Evolutionary conservation across 1,284 basidiomycete genomes (phyloP).

Genomic region (Austroboletus niveus): DNA sequence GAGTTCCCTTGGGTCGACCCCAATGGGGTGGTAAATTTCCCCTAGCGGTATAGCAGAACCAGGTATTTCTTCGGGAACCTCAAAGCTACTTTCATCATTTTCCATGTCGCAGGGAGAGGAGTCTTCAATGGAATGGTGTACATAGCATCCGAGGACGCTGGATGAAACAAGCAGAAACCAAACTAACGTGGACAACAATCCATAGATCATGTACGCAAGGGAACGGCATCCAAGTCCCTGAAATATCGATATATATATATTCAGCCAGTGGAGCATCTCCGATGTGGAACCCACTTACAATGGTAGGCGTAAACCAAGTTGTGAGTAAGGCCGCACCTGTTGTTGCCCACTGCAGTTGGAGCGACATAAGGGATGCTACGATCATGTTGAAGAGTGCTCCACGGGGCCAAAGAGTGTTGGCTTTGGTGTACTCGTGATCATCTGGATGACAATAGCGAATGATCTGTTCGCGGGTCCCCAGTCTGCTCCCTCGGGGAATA

Average conservation of each 20-base stretch:
- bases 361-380: slow-evolving; percentile 33
- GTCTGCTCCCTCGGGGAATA: slow-evolving; percentile 15
- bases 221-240: slow-evolving; percentile 41
- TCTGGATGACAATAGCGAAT: slow-evolving; percentile 23
- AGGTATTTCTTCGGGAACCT: not conserved
- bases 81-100: not conserved
- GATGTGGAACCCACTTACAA: slow-evolving; percentile 11
- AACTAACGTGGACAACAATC: slow-evolving; percentile 32
- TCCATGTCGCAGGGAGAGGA: slow-evolving; percentile 1
- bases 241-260: not conserved
- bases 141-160: slow-evolving; percentile 36
- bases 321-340: slow-evolving; percentile 35
- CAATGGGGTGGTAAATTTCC: not conserved
- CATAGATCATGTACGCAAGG: slow-evolving; percentile 39
- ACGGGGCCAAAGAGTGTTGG: slow-evolving; percentile 24
- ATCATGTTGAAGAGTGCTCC: slow-evolving; percentile 33
- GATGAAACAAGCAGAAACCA: slow-evolving; percentile 41
- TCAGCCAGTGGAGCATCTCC: not conserved
- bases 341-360: slow-evolving; percentile 42
- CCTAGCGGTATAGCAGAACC: not conserved
- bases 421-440: slow-evolving; percentile 1
- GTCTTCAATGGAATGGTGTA: slow-evolving; percentile 3
- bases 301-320: slow-evolving; percentile 39
- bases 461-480: slow-evolving; percentile 28
- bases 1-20: not conserved